Evolutionary conservation across 768 basidiomycete genomes (phyloP).

Genomic region (Candolleomyces eurysporus): DNA sequence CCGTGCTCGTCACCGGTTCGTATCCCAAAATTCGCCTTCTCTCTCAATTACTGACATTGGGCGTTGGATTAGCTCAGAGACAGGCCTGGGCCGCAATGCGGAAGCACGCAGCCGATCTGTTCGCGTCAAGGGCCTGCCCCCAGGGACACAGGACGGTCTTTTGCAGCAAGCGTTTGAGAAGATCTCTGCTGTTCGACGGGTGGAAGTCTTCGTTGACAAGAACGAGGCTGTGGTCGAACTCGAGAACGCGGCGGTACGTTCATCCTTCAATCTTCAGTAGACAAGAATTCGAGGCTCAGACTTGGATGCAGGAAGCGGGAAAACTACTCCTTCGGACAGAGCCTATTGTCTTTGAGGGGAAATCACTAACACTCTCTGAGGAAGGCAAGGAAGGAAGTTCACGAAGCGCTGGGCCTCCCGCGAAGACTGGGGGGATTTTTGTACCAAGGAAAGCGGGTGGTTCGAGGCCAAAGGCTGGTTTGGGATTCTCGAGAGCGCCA

Average conservation of each 20-base stretch:
- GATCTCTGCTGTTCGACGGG: constrained; percentile 62
- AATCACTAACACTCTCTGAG: constrained; percentile 57
- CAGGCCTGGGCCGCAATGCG: constrained; percentile 51
- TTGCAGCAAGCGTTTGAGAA: constrained; percentile 90
- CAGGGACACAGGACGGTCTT: constrained; percentile 82
- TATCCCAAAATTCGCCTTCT: constrained; percentile 1
- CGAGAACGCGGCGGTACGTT: constrained; percentile 60
- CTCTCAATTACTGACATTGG: background rate
- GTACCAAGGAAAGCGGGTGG: constrained; percentile 60
- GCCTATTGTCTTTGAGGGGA: constrained; percentile 68
- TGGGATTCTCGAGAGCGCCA: constrained; percentile 45
- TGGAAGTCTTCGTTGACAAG: constrained; percentile 67
- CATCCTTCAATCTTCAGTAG: background rate
- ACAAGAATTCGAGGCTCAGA: background rate
- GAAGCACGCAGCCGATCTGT: constrained; percentile 72
- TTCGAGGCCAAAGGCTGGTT: constrained; percentile 69
- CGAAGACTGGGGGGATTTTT: constrained; percentile 52
- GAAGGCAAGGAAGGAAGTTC: constrained; percentile 37
- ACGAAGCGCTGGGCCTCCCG: constrained; percentile 30
- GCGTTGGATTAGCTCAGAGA: constrained; percentile 37
- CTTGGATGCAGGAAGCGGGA: constrained; percentile 68
- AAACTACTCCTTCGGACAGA: constrained; percentile 71
- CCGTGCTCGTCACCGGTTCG: constrained; percentile 52
- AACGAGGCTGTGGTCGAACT: constrained; percentile 66
- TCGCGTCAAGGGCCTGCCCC: constrained; percentile 71